Base-by-base conservation (phyloP, 1,284 basidiomycete genomes). In the Ganoderma multipileum region DNA sequence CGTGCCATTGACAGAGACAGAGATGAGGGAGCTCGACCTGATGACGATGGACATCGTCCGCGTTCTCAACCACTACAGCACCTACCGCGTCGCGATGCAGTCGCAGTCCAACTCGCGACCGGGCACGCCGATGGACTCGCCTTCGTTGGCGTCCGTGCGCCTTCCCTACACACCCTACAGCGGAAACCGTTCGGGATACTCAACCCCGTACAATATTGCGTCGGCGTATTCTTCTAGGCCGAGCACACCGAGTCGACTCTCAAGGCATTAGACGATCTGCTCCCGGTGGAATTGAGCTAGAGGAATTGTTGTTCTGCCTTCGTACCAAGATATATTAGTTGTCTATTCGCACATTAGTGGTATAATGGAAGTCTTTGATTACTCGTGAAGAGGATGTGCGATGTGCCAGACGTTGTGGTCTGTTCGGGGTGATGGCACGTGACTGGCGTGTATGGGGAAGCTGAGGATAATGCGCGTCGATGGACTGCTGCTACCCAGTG, bases 21-120 rank as follows among this genome's bases (percentile, higher is more conserved):
- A 96, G 81, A 83, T 93, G 71, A 86, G 85, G 75, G 93, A 96
- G 74, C 81, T 96, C 64, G 92, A 94, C 72, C 77, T 86, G 47
- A 83, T 95, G 74, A 94, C 93, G 20, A 85, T 87, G 70, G 89
- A 92, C 73, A 83, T 95, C 63, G 94, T 95, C 42, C 81, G 84
- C 39, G 88, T 95, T 63, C 80, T 96, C 61, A 87, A 91, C 74
- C 83, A 84, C 62, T 91, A 88, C 76, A 88, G 84, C 72, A 85
- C 87, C 3, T 92, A 92, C 75, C 83, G 89, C 65, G 77, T 85
- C 71, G 80, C 81, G 20, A 81, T 80, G 44, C 87, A 87, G 75
- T 91, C 90, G 1, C 83, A 84, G 58, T 79, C 83, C 52, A 90
- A 85, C 72, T 91, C 91, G 52, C 84, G 89, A 69, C 86, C 91